phyloP scores from a whole-genome alignment of 495 filamentous ascomycete species.

The Cladorrhinum samala region DNA sequence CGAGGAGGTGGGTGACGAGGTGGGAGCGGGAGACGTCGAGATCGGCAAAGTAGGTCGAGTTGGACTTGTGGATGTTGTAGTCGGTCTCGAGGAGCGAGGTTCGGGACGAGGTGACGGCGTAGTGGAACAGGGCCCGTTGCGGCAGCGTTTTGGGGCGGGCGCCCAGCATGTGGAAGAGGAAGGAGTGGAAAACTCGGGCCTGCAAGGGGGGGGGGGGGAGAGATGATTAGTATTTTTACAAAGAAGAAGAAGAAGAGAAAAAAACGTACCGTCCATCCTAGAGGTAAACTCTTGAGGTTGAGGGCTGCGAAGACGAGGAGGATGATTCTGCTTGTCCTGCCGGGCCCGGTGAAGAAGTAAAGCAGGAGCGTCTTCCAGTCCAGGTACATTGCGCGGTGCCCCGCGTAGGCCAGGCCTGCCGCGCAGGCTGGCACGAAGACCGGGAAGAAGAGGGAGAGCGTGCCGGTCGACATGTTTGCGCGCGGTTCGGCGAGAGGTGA shows the following conservation, averaged over 20 bases:
- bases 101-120: constrained; percentile 53
- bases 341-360: constrained; percentile 46
- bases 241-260: neutral
- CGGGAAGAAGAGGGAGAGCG: constrained; percentile 30
- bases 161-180: constrained; percentile 55
- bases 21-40: constrained; percentile 67
- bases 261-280: constrained; percentile 63
- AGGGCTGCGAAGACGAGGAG: constrained; percentile 47
- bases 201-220: too few species aligned
- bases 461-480: constrained; percentile 45
- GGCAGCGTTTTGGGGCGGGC: constrained; percentile 32
- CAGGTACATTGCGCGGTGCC: constrained; percentile 30
- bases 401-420: constrained; percentile 34
- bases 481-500: neutral
- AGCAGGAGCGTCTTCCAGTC: constrained; percentile 29
- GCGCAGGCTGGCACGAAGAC: constrained; percentile 31
- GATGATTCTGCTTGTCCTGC: constrained; percentile 41
- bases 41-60: constrained; percentile 78
- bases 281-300: constrained; percentile 68
- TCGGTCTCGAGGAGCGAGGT: constrained; percentile 64
- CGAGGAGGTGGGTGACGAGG: constrained; percentile 49
- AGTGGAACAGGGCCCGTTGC: constrained; percentile 55
- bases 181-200: constrained; percentile 58
- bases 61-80: constrained; percentile 81
- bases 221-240: too few species aligned